Evolutionary conservation across 2,329 filamentous ascomycete genomes (phyloP).

Genomic region (Dendryphion nanum): DNA sequence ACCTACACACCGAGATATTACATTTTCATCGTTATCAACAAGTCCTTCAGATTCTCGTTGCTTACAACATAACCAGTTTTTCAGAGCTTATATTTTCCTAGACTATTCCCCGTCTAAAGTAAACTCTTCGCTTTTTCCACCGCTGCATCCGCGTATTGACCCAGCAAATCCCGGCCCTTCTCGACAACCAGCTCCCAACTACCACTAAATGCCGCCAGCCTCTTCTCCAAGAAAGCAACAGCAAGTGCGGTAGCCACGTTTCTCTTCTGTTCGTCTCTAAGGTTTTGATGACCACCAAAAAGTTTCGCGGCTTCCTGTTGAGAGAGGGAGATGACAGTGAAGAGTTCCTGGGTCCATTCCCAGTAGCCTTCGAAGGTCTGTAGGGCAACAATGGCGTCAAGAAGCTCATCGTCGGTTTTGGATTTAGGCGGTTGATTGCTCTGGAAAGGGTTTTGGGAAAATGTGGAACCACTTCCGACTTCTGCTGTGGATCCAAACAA

Average conservation of each 20-base stretch:
- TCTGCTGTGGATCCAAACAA: too few species aligned
- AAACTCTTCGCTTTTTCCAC: background rate
- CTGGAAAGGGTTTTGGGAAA: too few species aligned
- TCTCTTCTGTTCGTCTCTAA: slow-evolving; percentile 11
- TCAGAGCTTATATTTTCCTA: too few species aligned
- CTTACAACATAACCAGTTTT: too few species aligned
- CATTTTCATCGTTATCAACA: too few species aligned
- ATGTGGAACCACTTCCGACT: too few species aligned
- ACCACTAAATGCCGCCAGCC: slow-evolving; percentile 48
- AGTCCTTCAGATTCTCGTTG: too few species aligned
- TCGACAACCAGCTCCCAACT: slow-evolving; percentile 64
- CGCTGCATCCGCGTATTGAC: background rate
- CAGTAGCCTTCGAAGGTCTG: slow-evolving; percentile 60
- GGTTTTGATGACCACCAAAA: slow-evolving; percentile 8
- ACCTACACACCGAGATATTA: too few species aligned
- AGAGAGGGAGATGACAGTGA: slow-evolving; percentile 16
- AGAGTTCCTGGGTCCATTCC: slow-evolving; percentile 34
- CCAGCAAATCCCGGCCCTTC: slow-evolving; percentile 53
- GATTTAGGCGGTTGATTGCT: too few species aligned
- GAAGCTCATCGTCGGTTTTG: slow-evolving; percentile 16
- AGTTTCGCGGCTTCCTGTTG: slow-evolving; percentile 5
- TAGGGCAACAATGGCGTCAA: slow-evolving; percentile 50
- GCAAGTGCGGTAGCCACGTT: slow-evolving; percentile 43
- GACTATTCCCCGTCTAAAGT: background rate
- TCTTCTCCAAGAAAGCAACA: slow-evolving; percentile 50